Evolutionary conservation across 2,329 filamentous ascomycete species (phyloP).

Genomic region (Raffaelea ambrosiae): DNA sequence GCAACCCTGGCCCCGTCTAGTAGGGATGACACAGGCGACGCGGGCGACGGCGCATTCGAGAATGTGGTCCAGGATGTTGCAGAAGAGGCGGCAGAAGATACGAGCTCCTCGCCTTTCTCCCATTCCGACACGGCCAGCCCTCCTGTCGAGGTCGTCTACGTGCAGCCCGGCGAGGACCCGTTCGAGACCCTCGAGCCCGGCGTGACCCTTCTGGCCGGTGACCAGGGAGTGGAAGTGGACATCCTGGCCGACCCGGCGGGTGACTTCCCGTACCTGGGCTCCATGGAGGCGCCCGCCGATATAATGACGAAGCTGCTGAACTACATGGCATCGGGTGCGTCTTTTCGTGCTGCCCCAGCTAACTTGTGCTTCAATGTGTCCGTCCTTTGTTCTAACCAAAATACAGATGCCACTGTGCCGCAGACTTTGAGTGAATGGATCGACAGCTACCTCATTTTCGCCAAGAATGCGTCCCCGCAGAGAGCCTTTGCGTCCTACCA

Average conservation of each 20-base stretch:
- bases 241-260: conserved; percentile 30
- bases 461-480: conserved; percentile 22
- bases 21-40: background rate
- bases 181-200: conserved; percentile 12
- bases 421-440: conserved; percentile 41
- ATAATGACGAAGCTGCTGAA: conserved; percentile 17
- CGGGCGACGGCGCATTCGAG: background rate
- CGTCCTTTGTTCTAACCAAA: too few relatives aligned
- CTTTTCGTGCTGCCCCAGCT: background rate
- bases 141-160: conserved; percentile 32
- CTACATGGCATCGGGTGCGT: conserved; percentile 18
- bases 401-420: conserved; percentile 37
- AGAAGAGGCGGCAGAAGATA: background rate
- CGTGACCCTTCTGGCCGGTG: conserved; percentile 15
- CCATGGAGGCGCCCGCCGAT: conserved; percentile 18
- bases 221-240: conserved; percentile 10
- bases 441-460: conserved; percentile 35
- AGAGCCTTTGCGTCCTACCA: conserved; percentile 33
- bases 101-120: conserved; percentile 20
- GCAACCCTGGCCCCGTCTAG: conserved; percentile 2
- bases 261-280: conserved; percentile 36
- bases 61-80: background rate
- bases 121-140: conserved; percentile 33
- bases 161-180: conserved; percentile 27
- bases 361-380: too few relatives aligned